Conservation (phyloP, 2,329 filamentous ascomycete genomes). For the Cytospora paraplurivora region DNA sequence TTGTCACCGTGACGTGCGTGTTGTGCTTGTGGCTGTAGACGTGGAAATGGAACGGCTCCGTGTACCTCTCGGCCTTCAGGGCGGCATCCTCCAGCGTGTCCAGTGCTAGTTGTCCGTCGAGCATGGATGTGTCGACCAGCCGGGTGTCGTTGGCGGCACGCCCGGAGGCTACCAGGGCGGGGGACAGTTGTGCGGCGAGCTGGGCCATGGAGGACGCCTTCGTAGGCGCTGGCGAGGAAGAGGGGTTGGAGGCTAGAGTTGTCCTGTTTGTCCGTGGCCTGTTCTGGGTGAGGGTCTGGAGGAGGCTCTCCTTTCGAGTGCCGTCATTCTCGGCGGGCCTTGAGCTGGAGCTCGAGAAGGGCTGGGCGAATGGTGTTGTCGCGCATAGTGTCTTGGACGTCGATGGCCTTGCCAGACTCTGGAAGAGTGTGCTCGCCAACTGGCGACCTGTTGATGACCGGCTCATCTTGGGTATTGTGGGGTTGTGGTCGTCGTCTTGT, state of each 20-base stretch:
- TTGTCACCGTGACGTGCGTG: conserved; percentile 87
- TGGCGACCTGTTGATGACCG: conserved; percentile 46
- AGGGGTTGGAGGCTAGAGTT: conserved; percentile 11
- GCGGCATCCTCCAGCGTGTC: conserved; percentile 20
- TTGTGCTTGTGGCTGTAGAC: conserved; percentile 91
- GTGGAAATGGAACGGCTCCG: conserved; percentile 81
- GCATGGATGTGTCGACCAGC: conserved; percentile 24
- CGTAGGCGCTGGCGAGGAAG: conserved; percentile 9
- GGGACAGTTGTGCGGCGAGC: conserved; percentile 7
- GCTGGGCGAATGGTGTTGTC: conserved; percentile 13
- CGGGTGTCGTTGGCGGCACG: conserved; percentile 26
- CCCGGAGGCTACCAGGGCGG: conserved; percentile 24
- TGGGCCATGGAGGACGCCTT: conserved; percentile 8
- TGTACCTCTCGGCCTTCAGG: conserved; percentile 39
- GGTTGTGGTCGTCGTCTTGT: conserved; percentile 35
- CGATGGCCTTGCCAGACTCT: conserved; percentile 34
- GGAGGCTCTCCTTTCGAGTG: conserved; percentile 11
- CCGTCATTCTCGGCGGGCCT: conserved; percentile 17
- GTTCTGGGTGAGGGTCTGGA: conserved; percentile 8
- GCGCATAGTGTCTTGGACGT: conserved; percentile 22
- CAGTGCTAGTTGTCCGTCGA: conserved; percentile 15
- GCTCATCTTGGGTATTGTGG: conserved; percentile 41
- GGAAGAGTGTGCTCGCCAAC: conserved; percentile 44
- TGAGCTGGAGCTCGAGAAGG: conserved; percentile 27
- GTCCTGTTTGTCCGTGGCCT: conserved; percentile 4